Conservation (phyloP, 129 eudicot genomes). For the Artemisia argyi region DNA sequence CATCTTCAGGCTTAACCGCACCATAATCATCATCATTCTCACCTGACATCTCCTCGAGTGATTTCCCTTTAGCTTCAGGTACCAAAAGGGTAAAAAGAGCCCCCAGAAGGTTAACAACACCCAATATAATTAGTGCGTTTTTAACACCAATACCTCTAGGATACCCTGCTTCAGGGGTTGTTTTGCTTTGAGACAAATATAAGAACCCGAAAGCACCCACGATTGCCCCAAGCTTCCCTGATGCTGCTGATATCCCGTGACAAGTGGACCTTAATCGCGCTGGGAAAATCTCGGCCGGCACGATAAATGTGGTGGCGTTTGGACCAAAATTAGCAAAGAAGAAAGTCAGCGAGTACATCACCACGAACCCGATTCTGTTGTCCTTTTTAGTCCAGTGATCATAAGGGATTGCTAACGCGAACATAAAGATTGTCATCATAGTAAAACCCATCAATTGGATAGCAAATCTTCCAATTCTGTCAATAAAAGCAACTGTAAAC, state of each 20-base stretch:
- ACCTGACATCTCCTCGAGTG: conserved; percentile 70
- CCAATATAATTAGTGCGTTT: conserved; percentile 55
- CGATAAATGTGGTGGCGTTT: conserved; percentile 73
- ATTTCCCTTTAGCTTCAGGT: conserved; percentile 77
- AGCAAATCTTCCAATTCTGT: conserved; percentile 50
- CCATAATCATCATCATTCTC: conserved; percentile 57
- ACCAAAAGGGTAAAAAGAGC: conserved; percentile 63
- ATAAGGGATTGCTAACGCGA: conserved; percentile 61
- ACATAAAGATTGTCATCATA: conserved; percentile 79
- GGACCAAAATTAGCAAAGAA: conserved; percentile 83
- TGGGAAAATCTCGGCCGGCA: conserved; percentile 85
- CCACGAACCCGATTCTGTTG: conserved; percentile 59
- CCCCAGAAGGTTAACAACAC: conserved; percentile 58
- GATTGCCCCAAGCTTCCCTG: conserved; percentile 73
- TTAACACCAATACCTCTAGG: conserved; percentile 59
- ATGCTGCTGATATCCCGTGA: conserved; percentile 80
- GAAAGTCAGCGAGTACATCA: conserved; percentile 67
- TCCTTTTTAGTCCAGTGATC: conserved; percentile 57
- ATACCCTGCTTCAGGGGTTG: conserved; percentile 51
- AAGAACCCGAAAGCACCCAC: conserved; percentile 84
- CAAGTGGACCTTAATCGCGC: conserved; percentile 77
- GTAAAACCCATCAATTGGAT: conserved; percentile 64
- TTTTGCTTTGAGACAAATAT: conserved; percentile 59
- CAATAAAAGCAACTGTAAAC: conserved; percentile 53
- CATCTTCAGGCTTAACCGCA: conserved; percentile 22